A percentile compares a stretch with the other conserved stretches of the same genome.
Evolutionary conservation across 164 flowering plant genomes (phyloP).

Genomic region (Nelumbo lutea): DNA sequence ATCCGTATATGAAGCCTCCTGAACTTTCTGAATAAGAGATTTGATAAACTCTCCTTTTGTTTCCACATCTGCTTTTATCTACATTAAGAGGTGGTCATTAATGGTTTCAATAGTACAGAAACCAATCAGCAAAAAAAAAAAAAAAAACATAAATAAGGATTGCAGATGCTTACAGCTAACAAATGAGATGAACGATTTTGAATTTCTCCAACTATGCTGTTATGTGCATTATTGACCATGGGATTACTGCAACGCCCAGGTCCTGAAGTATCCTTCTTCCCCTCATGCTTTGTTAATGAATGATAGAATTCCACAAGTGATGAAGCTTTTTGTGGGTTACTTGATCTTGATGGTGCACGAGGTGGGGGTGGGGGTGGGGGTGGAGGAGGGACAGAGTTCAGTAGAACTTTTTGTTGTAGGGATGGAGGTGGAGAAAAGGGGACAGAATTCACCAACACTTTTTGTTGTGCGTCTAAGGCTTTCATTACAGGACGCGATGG

Average conservation of each 20-base stretch:
- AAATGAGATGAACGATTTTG: constrained; percentile 70
- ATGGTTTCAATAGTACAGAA: background rate
- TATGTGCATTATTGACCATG: constrained; percentile 39
- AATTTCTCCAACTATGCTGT: constrained; percentile 74
- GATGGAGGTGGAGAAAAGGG: no score
- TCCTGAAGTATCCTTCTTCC: constrained; percentile 21
- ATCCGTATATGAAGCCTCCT: constrained; percentile 34
- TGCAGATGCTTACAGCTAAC: constrained; percentile 43
- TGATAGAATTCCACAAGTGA: constrained; percentile 38
- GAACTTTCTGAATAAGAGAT: constrained; percentile 49
- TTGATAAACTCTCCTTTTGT: constrained; percentile 65
- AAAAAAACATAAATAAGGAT: background rate
- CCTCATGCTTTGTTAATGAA: constrained; percentile 39
- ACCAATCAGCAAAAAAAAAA: background rate
- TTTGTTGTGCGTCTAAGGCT: background rate
- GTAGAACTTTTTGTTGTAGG: constrained; percentile 13
- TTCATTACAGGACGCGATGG: constrained; percentile 6
- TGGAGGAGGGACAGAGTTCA: constrained; percentile 12
- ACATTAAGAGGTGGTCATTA: constrained; percentile 7
- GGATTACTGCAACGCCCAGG: constrained; percentile 21
- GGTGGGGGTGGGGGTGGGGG: constrained; percentile 29
- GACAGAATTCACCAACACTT: no score
- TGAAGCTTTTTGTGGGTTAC: constrained; percentile 36
- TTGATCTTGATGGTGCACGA: constrained; percentile 24
- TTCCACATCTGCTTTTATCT: constrained; percentile 61